A percentile compares a stretch with the other conserved stretches of the same genome.
Evolutionary conservation across 352 stramenopile genomes (phyloP).

Genomic region (Phytopythium sindhum): DNA sequence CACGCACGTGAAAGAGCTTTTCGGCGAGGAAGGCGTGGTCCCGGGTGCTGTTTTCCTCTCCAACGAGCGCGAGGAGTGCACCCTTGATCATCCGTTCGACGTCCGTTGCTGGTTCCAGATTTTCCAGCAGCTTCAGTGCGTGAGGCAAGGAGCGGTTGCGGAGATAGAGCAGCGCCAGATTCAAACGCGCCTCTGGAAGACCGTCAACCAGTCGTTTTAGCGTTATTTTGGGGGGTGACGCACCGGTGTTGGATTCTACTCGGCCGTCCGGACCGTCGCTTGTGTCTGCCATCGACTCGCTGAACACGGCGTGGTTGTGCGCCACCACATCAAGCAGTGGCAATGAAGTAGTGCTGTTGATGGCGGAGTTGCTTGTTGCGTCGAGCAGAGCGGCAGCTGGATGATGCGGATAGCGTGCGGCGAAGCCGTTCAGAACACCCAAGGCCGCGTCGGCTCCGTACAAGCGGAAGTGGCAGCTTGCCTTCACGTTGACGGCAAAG

Average conservation of each 20-base stretch:
- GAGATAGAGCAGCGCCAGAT: constrained; percentile 52
- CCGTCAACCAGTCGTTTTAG: neutral
- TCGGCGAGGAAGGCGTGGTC: constrained; percentile 74
- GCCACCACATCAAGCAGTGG: constrained; percentile 31
- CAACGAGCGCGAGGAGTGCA: constrained; percentile 57
- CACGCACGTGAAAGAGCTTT: constrained; percentile 56
- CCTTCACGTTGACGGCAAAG: constrained; percentile 70
- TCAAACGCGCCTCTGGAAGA: constrained; percentile 38
- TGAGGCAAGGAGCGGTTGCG: constrained; percentile 42
- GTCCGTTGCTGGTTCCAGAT: constrained; percentile 37
- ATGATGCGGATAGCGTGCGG: constrained; percentile 42
- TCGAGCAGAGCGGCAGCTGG: constrained; percentile 12
- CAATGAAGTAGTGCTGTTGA: neutral
- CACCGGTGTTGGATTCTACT: neutral
- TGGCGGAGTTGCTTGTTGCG: neutral
- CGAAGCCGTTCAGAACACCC: constrained; percentile 84
- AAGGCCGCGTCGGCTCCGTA: constrained; percentile 56
- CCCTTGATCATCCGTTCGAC: constrained; percentile 53
- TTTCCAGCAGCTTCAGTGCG: constrained; percentile 57
- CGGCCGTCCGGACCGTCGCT: neutral
- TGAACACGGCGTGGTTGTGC: constrained; percentile 60
- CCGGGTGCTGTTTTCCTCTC: constrained; percentile 52
- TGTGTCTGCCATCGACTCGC: constrained; percentile 15
- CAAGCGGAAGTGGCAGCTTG: constrained; percentile 54
- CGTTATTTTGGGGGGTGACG: neutral